phyloP scores from a whole-genome alignment of 192 early-diverging fungal genomes.

The Funneliformis geosporum region DNA sequence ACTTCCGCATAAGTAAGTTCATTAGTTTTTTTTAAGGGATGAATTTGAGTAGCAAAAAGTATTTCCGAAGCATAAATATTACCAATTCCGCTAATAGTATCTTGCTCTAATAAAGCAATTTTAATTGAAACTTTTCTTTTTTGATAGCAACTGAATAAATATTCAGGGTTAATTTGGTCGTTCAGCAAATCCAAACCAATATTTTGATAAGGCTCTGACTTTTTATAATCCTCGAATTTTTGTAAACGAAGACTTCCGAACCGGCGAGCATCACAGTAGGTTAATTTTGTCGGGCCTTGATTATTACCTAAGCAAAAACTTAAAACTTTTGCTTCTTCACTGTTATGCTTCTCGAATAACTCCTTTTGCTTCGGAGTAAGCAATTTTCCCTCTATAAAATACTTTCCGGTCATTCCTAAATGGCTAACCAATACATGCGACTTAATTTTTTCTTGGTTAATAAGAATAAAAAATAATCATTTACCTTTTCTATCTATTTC shows the following conservation, averaged over 20 bases:
- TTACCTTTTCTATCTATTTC: neutral
- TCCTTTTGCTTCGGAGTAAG: neutral
- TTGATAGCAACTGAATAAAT: constrained; percentile 1
- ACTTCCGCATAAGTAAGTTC: constrained; percentile 6
- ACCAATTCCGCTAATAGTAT: neutral
- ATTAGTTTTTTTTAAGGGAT: constrained; percentile 15
- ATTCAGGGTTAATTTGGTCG: neutral
- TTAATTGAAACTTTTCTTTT: neutral
- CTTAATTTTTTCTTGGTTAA: too few relatives aligned
- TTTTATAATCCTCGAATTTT: neutral
- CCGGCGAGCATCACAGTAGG: neutral
- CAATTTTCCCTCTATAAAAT: constrained; percentile 1
- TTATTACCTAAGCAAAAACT: neutral
- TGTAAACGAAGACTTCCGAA: constrained; percentile 9
- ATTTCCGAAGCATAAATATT: constrained; percentile 16
- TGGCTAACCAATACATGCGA: neutral
- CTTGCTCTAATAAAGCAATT: neutral
- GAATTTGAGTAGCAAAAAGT: neutral
- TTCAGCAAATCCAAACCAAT: neutral
- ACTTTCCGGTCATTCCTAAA: constrained; percentile 13
- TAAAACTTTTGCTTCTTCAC: too few relatives aligned
- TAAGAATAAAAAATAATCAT: constrained; percentile 5
- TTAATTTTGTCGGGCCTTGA: neutral
- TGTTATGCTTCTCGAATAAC: too few relatives aligned
- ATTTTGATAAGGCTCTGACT: neutral